Conservation (phyloP, 345 rosid genomes). For the Nephelium lappaceum region DNA sequence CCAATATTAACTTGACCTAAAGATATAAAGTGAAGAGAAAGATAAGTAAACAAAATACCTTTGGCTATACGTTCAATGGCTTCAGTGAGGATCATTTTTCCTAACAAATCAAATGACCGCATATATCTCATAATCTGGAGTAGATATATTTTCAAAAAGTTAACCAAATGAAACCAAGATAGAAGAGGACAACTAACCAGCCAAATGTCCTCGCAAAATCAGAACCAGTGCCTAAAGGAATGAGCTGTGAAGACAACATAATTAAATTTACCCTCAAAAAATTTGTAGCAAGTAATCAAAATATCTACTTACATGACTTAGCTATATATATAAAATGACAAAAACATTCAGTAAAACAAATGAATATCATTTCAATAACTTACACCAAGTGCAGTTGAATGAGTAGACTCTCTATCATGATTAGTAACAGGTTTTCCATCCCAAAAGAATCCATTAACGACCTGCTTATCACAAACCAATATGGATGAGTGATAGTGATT, state of each 20-base stretch:
- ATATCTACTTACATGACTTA: background rate
- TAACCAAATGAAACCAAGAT: slow-evolving; percentile 12
- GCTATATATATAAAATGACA: background rate
- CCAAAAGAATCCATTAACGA: slow-evolving; percentile 95
- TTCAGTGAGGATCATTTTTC: slow-evolving; percentile 84
- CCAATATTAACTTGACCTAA: slow-evolving; percentile 3
- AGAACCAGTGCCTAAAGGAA: slow-evolving; percentile 95
- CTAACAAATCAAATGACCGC: slow-evolving; percentile 36
- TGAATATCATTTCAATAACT: slow-evolving; percentile 34
- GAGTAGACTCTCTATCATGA: slow-evolving; percentile 46
- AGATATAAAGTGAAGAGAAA: background rate
- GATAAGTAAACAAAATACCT: slow-evolving; percentile 46
- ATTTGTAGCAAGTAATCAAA: slow-evolving; percentile 1
- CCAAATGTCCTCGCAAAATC: slow-evolving; percentile 95
- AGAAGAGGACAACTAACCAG: slow-evolving; percentile 64
- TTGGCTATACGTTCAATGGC: slow-evolving; percentile 78
- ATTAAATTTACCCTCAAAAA: slow-evolving; percentile 26
- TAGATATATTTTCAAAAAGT: background rate
- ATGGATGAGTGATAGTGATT: background rate
- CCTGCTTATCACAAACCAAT: slow-evolving; percentile 46
- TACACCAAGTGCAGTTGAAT: slow-evolving; percentile 91
- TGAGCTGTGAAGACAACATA: slow-evolving; percentile 54
- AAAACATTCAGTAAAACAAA: slow-evolving; percentile 5
- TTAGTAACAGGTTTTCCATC: slow-evolving; percentile 65
- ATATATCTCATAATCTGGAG: slow-evolving; percentile 19